phyloP scores from a whole-genome alignment of 352 stramenopile genomes.

The Paralagenidium karlingii region DNA sequence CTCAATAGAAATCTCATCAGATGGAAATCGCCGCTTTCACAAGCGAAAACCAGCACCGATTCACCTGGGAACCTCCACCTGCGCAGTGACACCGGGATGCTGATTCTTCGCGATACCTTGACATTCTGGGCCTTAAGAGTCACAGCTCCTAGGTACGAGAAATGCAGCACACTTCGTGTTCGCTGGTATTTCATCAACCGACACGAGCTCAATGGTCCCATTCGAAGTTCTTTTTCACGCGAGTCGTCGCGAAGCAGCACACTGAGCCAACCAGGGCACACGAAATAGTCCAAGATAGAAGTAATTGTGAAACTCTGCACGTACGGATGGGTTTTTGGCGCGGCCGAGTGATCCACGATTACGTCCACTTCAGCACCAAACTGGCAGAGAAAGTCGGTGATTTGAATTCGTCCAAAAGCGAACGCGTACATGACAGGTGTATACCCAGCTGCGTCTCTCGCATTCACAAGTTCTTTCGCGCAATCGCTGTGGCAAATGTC shows the following conservation, averaged over 20 bases:
- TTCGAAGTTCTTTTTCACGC: too few species aligned
- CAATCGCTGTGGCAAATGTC: constrained; percentile 4
- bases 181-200: too few species aligned
- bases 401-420: constrained; percentile 22
- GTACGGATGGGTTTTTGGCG: constrained; percentile 31
- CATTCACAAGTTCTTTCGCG: constrained; percentile 11
- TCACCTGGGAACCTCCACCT: constrained; percentile 10
- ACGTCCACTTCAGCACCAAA: constrained; percentile 17
- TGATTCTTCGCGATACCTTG: too few species aligned
- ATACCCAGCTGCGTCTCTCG: constrained; percentile 23
- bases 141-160: too few species aligned
- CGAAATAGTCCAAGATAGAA: constrained; percentile 31
- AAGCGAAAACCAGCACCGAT: constrained; percentile 14
- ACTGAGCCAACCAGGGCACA: constrained; percentile 49
- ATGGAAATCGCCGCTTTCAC: constrained; percentile 9
- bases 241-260: too few species aligned
- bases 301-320: constrained; percentile 28
- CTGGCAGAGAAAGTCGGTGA: constrained; percentile 14
- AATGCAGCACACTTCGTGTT: too few species aligned
- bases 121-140: too few species aligned
- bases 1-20: constrained; percentile 4
- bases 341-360: constrained; percentile 26
- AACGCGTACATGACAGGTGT: constrained; percentile 40
- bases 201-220: too few species aligned
- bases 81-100: constrained; percentile 7